Base-by-base conservation (phyloP, 108 stramenopile species). In the Chaetoceros muelleri region DNA sequence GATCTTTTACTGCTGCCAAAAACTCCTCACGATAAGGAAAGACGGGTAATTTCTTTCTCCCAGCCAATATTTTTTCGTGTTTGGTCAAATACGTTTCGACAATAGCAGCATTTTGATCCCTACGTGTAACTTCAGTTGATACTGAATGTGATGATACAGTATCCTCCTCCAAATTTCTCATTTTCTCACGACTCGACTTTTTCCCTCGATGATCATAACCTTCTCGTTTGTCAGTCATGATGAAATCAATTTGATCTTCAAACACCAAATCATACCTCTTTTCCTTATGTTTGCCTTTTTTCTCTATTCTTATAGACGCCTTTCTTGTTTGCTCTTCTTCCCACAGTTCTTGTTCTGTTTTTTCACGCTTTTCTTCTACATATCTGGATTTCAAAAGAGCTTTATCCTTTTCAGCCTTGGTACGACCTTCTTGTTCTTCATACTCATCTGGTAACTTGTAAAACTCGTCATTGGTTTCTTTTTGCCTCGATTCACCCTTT, bases 161-260 rank as follows among this genome's bases (percentile, higher is more conserved):
- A 28, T 31, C 1, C 40, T 73, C 55, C 5, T 73, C 66, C 17
- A 60, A n/a, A 31, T 34, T 60, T 24, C 56, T 28, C 13, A 54
- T 56, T 44, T 52, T 65, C 17, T 58, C 55, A 1, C 2, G 31
- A 49, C 49, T 60, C 62, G 21, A 61, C 45, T 69, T 73, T 51
- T 69, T 79, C 3, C 31, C 55, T 18, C 82, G 65, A 50, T 80
- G 65, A 61, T 89, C 89, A 60, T 90, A 82, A 24, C 90, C 90
- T 47, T 84, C 75, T 22, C 72, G 73, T 0, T 93, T 86, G 66
- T 90, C 87, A 26, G 82, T 74, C 58, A 87, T 76, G 3, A 99
- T 95, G 60, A 99, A 99, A 61, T 97, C 98, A 50, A 99, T 94
- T 57, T 84, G 82, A 61, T 96, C 93, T 28, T 97, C 98, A 69